Base-by-base conservation (phyloP, 1,284 basidiomycete species). In the Puccinia polysora region DNA sequence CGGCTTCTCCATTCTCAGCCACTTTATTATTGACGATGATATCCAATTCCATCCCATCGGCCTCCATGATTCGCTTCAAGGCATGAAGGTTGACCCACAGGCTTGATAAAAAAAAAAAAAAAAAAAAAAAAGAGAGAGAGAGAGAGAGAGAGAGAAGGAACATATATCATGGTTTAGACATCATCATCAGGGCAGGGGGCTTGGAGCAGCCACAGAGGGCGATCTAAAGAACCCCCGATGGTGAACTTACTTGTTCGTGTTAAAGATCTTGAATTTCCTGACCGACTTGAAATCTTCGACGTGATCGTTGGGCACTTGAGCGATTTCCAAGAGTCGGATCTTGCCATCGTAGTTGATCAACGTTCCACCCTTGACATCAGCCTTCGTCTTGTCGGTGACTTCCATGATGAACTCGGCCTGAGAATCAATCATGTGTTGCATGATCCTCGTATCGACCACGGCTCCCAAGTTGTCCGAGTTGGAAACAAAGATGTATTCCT, bases 311-410 rank as follows among this genome's bases (percentile, higher is more conserved):
- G 96, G 92, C 28, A 99, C 96, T 82, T 99, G 96, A 23, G 96
- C 96, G 75, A 99, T 94, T 84, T 99, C 96, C 75, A 99, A 88
- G 55, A 99, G 84, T 76, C 95, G 89, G 74, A 97, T 87, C 50
- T 87, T 88, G 73, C 95, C 96, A 60, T 98, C 90, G 81, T 97
- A 97, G 75, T 78, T 77, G 73, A 78, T 78, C 36, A 96, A 85
- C 65, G 96, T 98, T 83, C 96, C 96, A 85, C 96, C 96, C 87
- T 99, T 98, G 83, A 99, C 89, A 81, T 99, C 95, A 73, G 96
- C 96, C 85, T 98, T 98, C 80, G 96, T 98, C 87, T 98, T 98
- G 85, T 99, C 94, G 4, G 96, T 98, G 75, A 99, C 93, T 74
- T 80, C 79, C 10, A 78, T 79, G 73, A 80, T 80, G 74, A 79